A percentile compares a stretch with the other conserved stretches of the same genome.
Conservation (phyloP, 768 basidiomycete species). For the Fibroporia radiculosa region DNA sequence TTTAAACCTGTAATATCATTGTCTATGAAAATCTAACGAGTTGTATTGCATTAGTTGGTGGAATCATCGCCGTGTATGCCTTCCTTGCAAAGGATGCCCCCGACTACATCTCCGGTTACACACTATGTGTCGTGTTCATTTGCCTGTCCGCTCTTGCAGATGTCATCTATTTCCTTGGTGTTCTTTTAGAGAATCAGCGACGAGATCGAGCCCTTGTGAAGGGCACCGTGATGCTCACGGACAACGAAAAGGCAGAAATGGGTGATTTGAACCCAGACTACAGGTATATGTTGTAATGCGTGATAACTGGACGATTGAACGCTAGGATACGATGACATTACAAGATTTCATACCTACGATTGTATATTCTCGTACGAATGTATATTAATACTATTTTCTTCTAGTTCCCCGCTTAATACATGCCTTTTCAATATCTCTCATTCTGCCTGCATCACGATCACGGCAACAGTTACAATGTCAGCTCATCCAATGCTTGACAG, state of each 20-base stretch:
- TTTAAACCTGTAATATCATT: background rate
- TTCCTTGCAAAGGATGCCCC: constrained; percentile 23
- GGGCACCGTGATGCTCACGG: constrained; percentile 1
- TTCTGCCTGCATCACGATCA: too few species aligned
- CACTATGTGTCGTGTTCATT: constrained; percentile 20
- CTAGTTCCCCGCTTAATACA: too few species aligned
- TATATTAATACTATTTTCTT: too few species aligned
- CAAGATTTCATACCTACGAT: too few species aligned
- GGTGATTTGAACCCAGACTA: constrained; percentile 20
- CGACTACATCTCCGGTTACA: constrained; percentile 20
- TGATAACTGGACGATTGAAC: too few species aligned
- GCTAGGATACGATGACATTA: too few species aligned
- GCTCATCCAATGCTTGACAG: background rate
- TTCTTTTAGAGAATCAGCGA: constrained; percentile 16
- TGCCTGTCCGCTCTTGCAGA: constrained; percentile 16
- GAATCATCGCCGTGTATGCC: constrained; percentile 21
- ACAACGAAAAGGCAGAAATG: constrained; percentile 15
- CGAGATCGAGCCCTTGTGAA: constrained; percentile 8
- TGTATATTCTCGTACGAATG: too few species aligned
- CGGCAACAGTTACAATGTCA: too few species aligned
- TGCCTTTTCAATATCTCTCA: too few species aligned
- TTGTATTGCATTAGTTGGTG: constrained; percentile 15
- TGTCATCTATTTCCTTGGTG: constrained; percentile 16
- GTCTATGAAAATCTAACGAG: background rate
- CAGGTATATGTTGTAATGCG: constrained; percentile 16